These are phyloP conservation scores for Blastocystis sp. DNA, from an alignment of 352 stramenopile species.

Conservation along the genomic window DNA sequence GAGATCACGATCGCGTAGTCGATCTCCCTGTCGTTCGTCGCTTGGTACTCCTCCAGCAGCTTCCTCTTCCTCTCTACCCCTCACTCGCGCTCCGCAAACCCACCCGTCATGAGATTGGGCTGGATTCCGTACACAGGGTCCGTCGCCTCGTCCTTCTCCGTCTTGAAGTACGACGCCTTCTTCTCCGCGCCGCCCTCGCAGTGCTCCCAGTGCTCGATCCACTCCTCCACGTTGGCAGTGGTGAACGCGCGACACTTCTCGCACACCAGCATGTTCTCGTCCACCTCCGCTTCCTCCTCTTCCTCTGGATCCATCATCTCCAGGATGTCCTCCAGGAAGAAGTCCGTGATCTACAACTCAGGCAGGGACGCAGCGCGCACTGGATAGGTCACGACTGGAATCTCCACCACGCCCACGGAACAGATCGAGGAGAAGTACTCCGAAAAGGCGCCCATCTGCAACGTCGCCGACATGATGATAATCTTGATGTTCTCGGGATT, in stretches of 20 bases:
- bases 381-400: background rate
- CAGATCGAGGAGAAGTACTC: background rate
- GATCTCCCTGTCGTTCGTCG: background rate
- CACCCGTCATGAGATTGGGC: background rate
- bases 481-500: conserved; percentile 75
- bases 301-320: background rate
- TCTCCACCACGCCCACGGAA: background rate
- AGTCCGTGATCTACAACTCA: background rate
- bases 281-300: background rate
- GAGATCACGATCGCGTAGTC: background rate
- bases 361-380: background rate
- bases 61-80: background rate
- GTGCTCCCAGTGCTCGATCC: background rate
- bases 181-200: background rate
- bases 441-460: conserved; percentile 79
- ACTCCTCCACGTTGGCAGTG: background rate
- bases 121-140: background rate
- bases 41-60: background rate
- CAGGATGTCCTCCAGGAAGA: background rate
- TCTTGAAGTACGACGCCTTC: background rate
- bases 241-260: background rate
- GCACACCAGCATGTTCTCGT: background rate
- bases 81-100: background rate
- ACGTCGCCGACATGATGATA: conserved; percentile 73
- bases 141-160: background rate